phyloP scores from a whole-genome alignment of 176 grass and related monocot genomes.

The Oryza glumipatula region DNA sequence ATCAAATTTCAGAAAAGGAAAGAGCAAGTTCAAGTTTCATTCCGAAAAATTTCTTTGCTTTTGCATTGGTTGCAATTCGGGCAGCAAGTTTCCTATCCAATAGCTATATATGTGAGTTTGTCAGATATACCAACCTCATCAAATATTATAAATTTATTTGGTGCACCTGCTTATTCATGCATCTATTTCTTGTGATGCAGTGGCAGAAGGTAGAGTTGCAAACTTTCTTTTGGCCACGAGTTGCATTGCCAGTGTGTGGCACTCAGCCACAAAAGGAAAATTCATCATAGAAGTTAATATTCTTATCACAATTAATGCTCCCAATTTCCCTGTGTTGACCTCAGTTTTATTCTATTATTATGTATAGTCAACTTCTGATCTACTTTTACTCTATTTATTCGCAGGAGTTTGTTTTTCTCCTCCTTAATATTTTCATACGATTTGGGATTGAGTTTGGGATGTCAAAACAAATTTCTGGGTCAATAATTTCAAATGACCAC shows the following conservation, averaged over 20 bases:
- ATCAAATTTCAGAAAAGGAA: constrained; percentile 40
- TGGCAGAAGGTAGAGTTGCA: constrained; percentile 91
- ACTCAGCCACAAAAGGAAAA: constrained; percentile 55
- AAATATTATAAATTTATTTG: constrained; percentile 19
- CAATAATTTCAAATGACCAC: constrained; percentile 60
- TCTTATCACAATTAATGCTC: constrained; percentile 24
- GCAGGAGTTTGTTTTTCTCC: constrained; percentile 79
- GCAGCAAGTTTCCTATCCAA: constrained; percentile 96
- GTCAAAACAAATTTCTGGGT: constrained; percentile 72
- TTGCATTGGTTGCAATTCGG: constrained; percentile 67
- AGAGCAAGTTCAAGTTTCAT: constrained; percentile 28
- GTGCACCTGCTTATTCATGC: constrained; percentile 28
- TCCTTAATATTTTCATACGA: constrained; percentile 69
- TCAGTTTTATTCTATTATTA: constrained; percentile 25
- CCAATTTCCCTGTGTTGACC: not conserved
- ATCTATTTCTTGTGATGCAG: constrained; percentile 51
- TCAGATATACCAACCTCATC: constrained; percentile 43
- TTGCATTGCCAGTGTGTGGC: constrained; percentile 59
- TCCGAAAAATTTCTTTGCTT: constrained; percentile 55
- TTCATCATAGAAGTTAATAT: constrained; percentile 66
- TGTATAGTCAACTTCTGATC: constrained; percentile 44
- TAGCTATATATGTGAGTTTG: constrained; percentile 96
- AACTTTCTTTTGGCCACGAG: constrained; percentile 88
- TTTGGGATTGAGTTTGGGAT: constrained; percentile 82
- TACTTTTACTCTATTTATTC: constrained; percentile 31